phyloP scores from a whole-genome alignment of 805 yeast genomes.

The Ogataea ramenticola region DNA sequence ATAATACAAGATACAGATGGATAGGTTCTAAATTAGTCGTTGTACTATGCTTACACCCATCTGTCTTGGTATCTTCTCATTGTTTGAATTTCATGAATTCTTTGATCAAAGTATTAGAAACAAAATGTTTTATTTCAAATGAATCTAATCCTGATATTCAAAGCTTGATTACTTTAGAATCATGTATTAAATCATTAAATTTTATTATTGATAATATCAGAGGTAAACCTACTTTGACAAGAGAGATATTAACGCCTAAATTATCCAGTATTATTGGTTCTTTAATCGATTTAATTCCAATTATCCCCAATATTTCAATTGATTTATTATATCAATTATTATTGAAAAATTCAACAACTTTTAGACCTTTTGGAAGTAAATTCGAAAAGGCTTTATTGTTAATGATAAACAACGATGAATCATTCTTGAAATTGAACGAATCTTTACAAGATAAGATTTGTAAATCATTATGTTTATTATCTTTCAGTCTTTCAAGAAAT shows the following conservation, averaged over 20 bases:
- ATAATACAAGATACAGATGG: constrained; percentile 44
- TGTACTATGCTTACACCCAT: constrained; percentile 31
- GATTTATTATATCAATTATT: constrained; percentile 38
- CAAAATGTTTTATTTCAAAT: constrained; percentile 28
- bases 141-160: constrained; percentile 20
- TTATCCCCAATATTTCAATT: constrained; percentile 30
- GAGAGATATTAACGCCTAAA: constrained; percentile 79
- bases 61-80: constrained; percentile 31
- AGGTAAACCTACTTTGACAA: constrained; percentile 76
- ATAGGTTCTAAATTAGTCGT: constrained; percentile 47
- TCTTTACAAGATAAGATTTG: constrained; percentile 35
- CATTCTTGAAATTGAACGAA: constrained; percentile 31
- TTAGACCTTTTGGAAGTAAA: constrained; percentile 69
- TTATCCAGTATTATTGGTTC: constrained; percentile 53
- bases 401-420: constrained; percentile 26
- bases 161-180: constrained; percentile 22
- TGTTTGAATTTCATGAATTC: constrained; percentile 33
- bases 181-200: constrained; percentile 33
- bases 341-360: constrained; percentile 63
- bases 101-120: constrained; percentile 33
- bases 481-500: constrained; percentile 47
- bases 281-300: constrained; percentile 38
- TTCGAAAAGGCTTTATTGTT: constrained; percentile 39
- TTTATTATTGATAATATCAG: constrained; percentile 42
- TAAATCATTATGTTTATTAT: constrained; percentile 44